Evolutionary conservation across 805 yeast species (phyloP).

Genomic region (Candida dajiaensis): DNA sequence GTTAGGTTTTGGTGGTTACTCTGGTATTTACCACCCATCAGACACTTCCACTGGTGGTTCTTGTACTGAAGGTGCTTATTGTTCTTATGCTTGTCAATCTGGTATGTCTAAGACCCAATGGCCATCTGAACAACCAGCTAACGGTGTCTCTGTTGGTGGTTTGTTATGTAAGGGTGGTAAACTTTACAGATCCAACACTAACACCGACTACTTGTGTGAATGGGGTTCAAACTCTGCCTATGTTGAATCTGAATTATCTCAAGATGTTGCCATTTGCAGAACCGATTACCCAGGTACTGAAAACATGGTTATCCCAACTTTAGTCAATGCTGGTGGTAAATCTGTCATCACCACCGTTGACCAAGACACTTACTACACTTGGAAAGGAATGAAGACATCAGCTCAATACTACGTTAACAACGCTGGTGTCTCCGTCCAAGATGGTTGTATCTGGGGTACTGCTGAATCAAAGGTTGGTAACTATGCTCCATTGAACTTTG

Average conservation of each 20-base stretch:
- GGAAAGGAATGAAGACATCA: constrained; percentile 81
- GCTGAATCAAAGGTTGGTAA: constrained; percentile 80
- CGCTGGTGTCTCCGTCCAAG: constrained; percentile 85
- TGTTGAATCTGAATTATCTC: constrained; percentile 57
- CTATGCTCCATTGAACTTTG: constrained; percentile 96
- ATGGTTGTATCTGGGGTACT: constrained; percentile 94
- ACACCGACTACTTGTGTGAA: constrained; percentile 67
- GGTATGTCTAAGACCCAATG: constrained; percentile 99
- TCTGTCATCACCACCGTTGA: constrained; percentile 76
- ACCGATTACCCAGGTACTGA: constrained; percentile 99
- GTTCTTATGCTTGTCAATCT: constrained; percentile 97
- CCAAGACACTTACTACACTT: constrained; percentile 67
- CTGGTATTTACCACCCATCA: constrained; percentile 51
- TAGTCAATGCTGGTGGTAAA: constrained; percentile 59
- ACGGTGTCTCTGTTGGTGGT: constrained; percentile 94
- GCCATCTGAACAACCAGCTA: constrained; percentile 83
- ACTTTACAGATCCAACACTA: constrained; percentile 73
- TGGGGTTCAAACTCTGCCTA: constrained; percentile 75
- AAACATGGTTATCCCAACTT: constrained; percentile 94
- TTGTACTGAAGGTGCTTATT: constrained; percentile 86
- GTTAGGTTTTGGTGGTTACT: constrained; percentile 48
- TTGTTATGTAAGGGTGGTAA: constrained; percentile 78
- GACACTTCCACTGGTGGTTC: constrained; percentile 49
- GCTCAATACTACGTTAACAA: constrained; percentile 97
- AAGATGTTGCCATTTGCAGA: constrained; percentile 87